phyloP scores from a whole-genome alignment of 352 stramenopile genomes.

The Globisporangium cystogenes region DNA sequence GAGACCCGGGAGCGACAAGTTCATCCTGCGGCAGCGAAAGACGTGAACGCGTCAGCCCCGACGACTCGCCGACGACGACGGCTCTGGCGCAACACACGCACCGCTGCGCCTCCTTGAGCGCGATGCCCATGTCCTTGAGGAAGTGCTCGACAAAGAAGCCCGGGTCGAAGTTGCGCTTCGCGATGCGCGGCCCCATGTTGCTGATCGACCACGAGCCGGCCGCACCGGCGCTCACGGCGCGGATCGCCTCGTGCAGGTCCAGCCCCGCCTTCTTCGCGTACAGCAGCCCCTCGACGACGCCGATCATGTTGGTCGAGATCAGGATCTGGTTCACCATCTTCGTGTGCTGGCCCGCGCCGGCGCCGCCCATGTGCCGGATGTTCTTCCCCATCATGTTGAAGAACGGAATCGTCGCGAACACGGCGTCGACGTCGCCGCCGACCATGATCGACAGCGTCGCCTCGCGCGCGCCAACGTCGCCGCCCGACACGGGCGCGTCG shows the following conservation, averaged over 20 bases:
- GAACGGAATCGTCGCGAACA: slow-evolving; percentile 80
- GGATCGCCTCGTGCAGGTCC: slow-evolving; percentile 86
- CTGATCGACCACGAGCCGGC: slow-evolving; percentile 88
- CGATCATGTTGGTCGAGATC: slow-evolving; percentile 88
- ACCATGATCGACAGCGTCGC: slow-evolving; percentile 89
- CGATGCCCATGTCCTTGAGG: slow-evolving; percentile 89
- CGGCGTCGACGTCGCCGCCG: slow-evolving; percentile 75
- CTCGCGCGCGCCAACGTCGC: slow-evolving; percentile 85
- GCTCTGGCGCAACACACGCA: slow-evolving; percentile 14
- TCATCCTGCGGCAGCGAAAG: no score
- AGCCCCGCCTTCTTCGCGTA: slow-evolving; percentile 87
- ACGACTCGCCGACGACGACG: not conserved
- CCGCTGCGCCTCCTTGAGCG: slow-evolving; percentile 78
- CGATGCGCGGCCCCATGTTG: slow-evolving; percentile 86
- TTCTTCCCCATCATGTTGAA: slow-evolving; percentile 89
- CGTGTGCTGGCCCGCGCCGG: slow-evolving; percentile 82
- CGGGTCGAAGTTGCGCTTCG: slow-evolving; percentile 85
- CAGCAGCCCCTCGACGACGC: slow-evolving; percentile 82
- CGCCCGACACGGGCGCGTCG: slow-evolving; percentile 83
- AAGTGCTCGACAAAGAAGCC: slow-evolving; percentile 92
- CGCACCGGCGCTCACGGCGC: slow-evolving; percentile 75
- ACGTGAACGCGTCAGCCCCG: slow-evolving; percentile 1
- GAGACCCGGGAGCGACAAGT: slow-evolving; percentile 77
- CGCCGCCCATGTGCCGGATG: slow-evolving; percentile 81
- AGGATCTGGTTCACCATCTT: slow-evolving; percentile 93